Evolutionary conservation across 2,329 filamentous ascomycete genomes (phyloP), one percentile per base, ranked within the genome.

Genomic region (Esteya vermicola): DNA sequence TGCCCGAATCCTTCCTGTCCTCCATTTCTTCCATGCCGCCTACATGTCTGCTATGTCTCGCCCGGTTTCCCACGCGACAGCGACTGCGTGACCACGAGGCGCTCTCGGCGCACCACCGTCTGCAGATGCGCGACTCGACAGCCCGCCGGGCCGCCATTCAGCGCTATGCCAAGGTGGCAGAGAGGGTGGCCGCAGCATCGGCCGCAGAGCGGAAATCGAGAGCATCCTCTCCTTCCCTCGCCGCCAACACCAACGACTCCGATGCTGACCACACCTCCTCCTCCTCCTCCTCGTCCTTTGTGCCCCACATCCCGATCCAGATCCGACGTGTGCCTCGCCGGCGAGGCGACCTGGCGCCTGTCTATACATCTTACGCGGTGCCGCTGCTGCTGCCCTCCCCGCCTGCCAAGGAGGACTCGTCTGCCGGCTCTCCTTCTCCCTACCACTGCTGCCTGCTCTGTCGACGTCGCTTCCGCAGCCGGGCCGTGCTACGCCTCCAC

Each of bases 1-100:
- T n/a, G n/a, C n/a, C n/a, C n/a, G n/a, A 22, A 26, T 22, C 21
- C 33, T 19, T 34, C 9, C 27, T 6, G n/a, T n/a, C n/a, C n/a
- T n/a, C 28, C 9, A 13, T 14, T 3, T 9, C 20, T 13, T 3
- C 19, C 14, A 8, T 20, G 13, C 32, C 38, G 23, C 38, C 38
- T 19, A 44, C 37, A 4, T 80, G 75, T 51, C 68, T 77, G 39
- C 60, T 78, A n/a, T 80, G 75, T 51, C 66, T 68, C 50, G 65
- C 70, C 21, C 63, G 71, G 46, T 75, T 78, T 48, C 70, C 70
- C 39, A 62, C 62, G 1, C 57, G 64, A 7, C 64, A 52, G 38
- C 38, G 45, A 26, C 50, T 56, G 28, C 44, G 48, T 20, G 47
- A 52, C 26, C 48, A 47, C 35, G 53, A 53, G 26, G 47, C 53